These are phyloP conservation scores for Fusarium pseudoanthophilum DNA, from an alignment of 2,329 filamentous ascomycete species.

Conservation along the genomic window DNA sequence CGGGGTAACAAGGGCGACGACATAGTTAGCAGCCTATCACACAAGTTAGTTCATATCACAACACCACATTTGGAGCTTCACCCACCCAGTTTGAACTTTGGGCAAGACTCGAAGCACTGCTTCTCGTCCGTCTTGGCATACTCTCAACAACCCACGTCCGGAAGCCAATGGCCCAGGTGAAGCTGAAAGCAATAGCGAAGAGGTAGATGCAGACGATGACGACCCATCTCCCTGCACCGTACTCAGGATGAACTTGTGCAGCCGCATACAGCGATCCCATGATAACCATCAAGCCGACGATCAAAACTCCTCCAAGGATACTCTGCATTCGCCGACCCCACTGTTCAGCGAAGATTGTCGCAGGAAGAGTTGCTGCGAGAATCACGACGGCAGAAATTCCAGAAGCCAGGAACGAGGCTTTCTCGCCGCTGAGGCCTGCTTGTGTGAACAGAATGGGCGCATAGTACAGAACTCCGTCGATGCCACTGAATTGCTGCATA, in stretches of 20 bases:
- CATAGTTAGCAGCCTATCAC: constrained; percentile 54
- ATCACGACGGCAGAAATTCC: constrained; percentile 69
- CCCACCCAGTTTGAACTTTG: constrained; percentile 63
- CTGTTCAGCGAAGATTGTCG: constrained; percentile 63
- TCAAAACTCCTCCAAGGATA: constrained; percentile 61
- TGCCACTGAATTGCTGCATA: constrained; percentile 69
- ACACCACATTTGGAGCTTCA: rapidly evolving
- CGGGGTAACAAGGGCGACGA: constrained; percentile 58
- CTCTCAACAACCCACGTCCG: constrained; percentile 67
- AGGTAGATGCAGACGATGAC: constrained; percentile 63
- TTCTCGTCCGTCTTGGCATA: constrained; percentile 64
- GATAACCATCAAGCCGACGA: constrained; percentile 62
- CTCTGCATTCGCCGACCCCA: constrained; percentile 66
- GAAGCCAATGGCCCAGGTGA: constrained; percentile 64
- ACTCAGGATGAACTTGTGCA: constrained; percentile 49
- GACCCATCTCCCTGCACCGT: constrained; percentile 58
- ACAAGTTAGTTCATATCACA: not conserved
- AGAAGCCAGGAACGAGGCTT: constrained; percentile 66
- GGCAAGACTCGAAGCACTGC: constrained; percentile 63
- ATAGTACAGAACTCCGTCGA: constrained; percentile 71
- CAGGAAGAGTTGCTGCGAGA: constrained; percentile 64
- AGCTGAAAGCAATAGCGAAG: constrained; percentile 58
- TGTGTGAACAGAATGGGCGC: constrained; percentile 69
- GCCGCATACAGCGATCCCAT: constrained; percentile 64
- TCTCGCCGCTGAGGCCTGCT: constrained; percentile 64